phyloP scores from a whole-genome alignment of 2,329 filamentous ascomycete species.

The Penicillium polonicum region DNA sequence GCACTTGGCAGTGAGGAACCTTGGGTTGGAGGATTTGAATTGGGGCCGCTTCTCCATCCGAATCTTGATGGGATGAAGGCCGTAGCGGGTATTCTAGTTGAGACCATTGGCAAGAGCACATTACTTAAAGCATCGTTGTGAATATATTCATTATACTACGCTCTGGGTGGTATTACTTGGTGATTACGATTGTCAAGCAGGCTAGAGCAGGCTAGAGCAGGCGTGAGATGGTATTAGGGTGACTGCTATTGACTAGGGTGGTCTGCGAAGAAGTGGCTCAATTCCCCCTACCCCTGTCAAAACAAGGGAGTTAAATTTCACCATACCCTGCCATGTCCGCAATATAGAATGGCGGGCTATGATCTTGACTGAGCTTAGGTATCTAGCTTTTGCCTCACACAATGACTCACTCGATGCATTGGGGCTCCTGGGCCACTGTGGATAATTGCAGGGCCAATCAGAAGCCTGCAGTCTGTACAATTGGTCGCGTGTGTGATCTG shows the following conservation, averaged over 20 bases:
- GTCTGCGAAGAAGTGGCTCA: neutral
- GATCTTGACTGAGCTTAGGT: conserved; percentile 12
- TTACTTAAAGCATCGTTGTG: neutral
- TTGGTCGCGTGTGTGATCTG: neutral
- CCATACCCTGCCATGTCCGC: conserved; percentile 28
- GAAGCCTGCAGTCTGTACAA: neutral
- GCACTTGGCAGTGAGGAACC: conserved; percentile 14
- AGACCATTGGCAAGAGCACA: neutral
- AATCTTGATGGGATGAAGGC: conserved; percentile 18
- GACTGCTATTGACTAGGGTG: neutral
- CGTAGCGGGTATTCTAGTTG: conserved; percentile 7
- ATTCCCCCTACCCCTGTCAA: neutral
- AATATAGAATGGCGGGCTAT: conserved; percentile 16
- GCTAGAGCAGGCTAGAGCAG: neutral
- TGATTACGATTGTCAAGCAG: neutral
- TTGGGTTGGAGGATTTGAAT: conserved; percentile 13
- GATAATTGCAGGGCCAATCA: neutral
- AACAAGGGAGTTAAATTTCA: conserved; percentile 32
- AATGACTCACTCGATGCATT: neutral
- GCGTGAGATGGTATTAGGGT: neutral
- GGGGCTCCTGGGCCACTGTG: neutral
- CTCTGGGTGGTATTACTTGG: neutral
- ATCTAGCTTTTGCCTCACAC: conserved; percentile 3
- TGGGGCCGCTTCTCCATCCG: conserved; percentile 10
- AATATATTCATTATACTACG: neutral